These are phyloP conservation scores for Pulicaria dysenterica DNA, from an alignment of 129 eudicot species.

Conservation along the genomic window DNA sequence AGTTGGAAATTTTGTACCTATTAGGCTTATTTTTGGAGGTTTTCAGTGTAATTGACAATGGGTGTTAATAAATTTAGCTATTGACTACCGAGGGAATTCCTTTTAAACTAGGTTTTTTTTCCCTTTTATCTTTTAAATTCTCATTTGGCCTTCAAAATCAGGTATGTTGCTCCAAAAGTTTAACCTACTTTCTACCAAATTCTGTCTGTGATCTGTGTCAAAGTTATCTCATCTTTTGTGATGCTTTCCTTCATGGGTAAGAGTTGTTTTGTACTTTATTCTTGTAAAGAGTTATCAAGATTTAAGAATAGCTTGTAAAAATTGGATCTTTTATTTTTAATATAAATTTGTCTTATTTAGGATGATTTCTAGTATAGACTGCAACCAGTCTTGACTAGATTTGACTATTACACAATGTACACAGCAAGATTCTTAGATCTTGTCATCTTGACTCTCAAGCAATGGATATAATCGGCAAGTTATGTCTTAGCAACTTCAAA, in stretches of 20 bases:
- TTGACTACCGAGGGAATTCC: conserved; percentile 16
- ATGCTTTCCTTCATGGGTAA: conserved; percentile 18
- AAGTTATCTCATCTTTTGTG: conserved; percentile 6
- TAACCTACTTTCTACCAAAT: conserved; percentile 34
- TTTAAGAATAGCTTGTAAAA: conserved; percentile 20
- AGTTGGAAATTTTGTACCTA: not conserved
- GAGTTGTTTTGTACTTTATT: not conserved
- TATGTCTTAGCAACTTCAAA: not conserved
- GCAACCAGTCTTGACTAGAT: conserved; percentile 10
- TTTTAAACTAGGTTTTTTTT: conserved; percentile 1
- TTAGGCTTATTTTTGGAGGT: conserved; percentile 19
- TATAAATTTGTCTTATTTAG: not conserved
- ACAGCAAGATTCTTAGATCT: not conserved
- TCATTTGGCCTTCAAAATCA: conserved; percentile 17
- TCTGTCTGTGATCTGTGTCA: conserved; percentile 22
- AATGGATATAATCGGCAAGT: not conserved
- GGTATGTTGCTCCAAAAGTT: conserved; percentile 21
- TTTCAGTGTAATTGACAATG: conserved; percentile 13
- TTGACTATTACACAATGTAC: conserved; percentile 18
- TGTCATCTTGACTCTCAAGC: conserved; percentile 13
- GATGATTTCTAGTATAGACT: conserved; percentile 10
- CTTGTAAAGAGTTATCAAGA: conserved; percentile 21
- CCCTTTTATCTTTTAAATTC: not conserved
- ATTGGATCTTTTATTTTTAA: conserved; percentile 1
- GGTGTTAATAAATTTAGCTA: conserved; percentile 5